Evolutionary conservation across 805 yeast genomes (phyloP).

Genomic region (Starmerella sp.): DNA sequence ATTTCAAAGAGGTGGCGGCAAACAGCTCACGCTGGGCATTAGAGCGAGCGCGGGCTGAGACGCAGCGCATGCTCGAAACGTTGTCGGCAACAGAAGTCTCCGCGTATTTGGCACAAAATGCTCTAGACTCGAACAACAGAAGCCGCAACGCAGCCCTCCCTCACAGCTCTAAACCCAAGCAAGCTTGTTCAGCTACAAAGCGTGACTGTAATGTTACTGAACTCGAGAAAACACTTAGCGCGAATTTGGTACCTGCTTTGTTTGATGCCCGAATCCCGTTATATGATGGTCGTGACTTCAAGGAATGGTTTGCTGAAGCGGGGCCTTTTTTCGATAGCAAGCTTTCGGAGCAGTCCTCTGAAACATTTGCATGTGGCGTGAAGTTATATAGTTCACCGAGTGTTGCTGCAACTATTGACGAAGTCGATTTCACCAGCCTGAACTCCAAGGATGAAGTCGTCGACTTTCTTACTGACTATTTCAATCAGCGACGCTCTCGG

Average conservation of each 20-base stretch:
- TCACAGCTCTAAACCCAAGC: no score
- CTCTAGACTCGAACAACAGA: no score
- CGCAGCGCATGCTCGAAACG: conserved; percentile 3
- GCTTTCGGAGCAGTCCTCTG: background rate
- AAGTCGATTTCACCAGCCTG: background rate
- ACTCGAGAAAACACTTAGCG: background rate
- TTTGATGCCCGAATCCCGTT: background rate
- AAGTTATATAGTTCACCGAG: conserved; percentile 7
- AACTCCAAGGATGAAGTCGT: background rate
- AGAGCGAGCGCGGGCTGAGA: conserved; percentile 2
- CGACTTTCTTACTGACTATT: background rate
- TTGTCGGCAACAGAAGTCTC: background rate
- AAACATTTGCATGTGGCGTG: background rate
- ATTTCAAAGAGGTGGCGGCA: conserved; percentile 3
- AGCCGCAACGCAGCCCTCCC: no score
- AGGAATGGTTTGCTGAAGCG: background rate
- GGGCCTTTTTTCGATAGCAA: background rate
- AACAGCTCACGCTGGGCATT: background rate
- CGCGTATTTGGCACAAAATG: background rate
- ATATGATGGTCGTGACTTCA: conserved; percentile 6
- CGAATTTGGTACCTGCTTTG: background rate
- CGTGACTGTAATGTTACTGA: background rate
- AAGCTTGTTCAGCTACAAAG: background rate
- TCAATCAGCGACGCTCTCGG: background rate
- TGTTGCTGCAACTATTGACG: conserved; percentile 1